A percentile compares a stretch with the other conserved stretches of the same genome.
Conservation (phyloP, 345 rosid genomes). For the Reutealis trisperma region DNA sequence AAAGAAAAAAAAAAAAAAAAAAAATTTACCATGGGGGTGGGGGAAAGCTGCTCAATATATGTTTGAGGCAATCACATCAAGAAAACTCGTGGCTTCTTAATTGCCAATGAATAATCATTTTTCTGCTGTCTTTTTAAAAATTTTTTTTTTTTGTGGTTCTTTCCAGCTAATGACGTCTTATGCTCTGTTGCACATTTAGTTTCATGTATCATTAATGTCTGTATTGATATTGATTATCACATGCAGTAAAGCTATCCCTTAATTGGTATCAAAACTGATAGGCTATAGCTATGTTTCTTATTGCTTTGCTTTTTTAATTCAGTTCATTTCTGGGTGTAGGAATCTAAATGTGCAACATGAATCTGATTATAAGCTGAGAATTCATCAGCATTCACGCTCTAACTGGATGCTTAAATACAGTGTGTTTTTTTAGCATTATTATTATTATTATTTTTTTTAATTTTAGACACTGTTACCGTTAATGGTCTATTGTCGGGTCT, state of each 20-base stretch:
- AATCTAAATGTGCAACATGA: neutral
- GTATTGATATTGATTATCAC: neutral
- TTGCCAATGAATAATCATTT: neutral
- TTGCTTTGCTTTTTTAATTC: neutral
- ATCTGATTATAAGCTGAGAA: neutral
- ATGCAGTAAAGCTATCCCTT: neutral
- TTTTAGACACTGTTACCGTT: neutral
- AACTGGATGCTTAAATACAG: neutral
- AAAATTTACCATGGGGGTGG: no score
- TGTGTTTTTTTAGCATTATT: neutral
- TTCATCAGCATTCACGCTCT: neutral
- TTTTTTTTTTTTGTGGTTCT: neutral
- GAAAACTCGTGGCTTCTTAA: neutral
- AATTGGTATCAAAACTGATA: neutral
- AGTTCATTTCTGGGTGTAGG: neutral
- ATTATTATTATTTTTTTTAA: neutral
- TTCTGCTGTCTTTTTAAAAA: neutral
- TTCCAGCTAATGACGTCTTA: neutral
- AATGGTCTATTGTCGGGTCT: neutral
- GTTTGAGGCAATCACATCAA: neutral
- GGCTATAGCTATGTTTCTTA: neutral
- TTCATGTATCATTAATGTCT: neutral
- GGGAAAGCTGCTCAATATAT: neutral
- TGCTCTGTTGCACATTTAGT: neutral
- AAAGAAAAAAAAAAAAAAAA: neutral